phyloP scores from a whole-genome alignment of 352 stramenopile genomes.

The Pythium dissimile region DNA sequence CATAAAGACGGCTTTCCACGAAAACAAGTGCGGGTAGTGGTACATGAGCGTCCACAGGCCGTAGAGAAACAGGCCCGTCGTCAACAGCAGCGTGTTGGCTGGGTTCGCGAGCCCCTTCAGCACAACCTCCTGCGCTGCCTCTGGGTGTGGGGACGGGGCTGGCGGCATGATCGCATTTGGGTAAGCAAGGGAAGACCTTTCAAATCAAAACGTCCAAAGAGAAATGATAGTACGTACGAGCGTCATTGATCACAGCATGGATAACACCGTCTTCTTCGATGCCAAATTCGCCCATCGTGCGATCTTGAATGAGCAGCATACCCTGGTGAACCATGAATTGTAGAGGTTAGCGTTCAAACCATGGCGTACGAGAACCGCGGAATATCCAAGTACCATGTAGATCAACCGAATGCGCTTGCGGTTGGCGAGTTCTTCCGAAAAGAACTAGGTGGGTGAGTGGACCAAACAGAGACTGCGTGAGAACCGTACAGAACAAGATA shows the following conservation, averaged over 20 bases:
- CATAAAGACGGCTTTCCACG: conserved; percentile 72
- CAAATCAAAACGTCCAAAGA: neutral
- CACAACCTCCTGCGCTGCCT: conserved; percentile 34
- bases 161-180: conserved; percentile 4
- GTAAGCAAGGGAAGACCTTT: conserved; percentile 3
- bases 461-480: too few species aligned
- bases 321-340: conserved; percentile 28
- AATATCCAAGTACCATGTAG: conserved; percentile 47
- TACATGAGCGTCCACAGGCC: conserved; percentile 78
- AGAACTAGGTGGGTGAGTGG: conserved; percentile 38
- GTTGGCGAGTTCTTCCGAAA: conserved; percentile 42
- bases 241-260: conserved; percentile 69
- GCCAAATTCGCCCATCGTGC: conserved; percentile 71
- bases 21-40: conserved; percentile 74
- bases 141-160: conserved; percentile 40
- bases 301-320: conserved; percentile 61
- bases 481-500: too few species aligned
- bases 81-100: conserved; percentile 49
- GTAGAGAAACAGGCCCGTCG: conserved; percentile 67
- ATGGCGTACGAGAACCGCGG: neutral
- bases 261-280: conserved; percentile 77
- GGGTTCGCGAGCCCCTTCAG: conserved; percentile 58
- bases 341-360: too few species aligned
- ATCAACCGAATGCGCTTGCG: conserved; percentile 70
- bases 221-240: conserved; percentile 35